These are phyloP conservation scores for Tagetes patula DNA, from an alignment of 129 eudicot genomes.

Conservation along the genomic window DNA sequence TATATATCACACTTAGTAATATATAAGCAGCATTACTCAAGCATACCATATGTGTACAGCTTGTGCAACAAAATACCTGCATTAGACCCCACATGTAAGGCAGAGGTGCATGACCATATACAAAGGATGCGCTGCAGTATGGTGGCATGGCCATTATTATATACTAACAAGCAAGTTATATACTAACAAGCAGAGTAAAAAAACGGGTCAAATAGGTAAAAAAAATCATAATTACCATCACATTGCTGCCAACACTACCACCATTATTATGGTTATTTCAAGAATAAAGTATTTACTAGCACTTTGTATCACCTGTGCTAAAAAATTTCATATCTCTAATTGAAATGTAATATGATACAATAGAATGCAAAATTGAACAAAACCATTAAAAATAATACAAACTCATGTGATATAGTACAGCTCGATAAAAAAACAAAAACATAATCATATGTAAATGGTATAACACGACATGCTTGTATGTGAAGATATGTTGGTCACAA, in stretches of 20 bases:
- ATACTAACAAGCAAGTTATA: constrained; percentile 64
- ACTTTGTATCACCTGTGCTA: constrained; percentile 2
- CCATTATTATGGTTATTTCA: background rate
- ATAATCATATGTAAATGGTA: background rate
- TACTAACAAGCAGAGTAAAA: background rate
- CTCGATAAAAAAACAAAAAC: background rate
- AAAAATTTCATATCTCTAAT: background rate
- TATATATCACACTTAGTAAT: too few species aligned
- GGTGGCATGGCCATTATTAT: constrained; percentile 79
- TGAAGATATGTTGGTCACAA: too few species aligned
- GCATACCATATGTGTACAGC: too few species aligned
- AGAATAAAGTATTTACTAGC: background rate
- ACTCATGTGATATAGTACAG: background rate
- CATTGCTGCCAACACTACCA: too few species aligned
- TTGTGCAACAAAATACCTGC: constrained; percentile 49
- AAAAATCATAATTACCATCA: background rate
- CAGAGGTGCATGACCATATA: constrained; percentile 69
- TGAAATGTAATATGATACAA: background rate
- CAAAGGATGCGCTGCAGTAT: constrained; percentile 64
- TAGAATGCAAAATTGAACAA: background rate
- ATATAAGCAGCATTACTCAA: too few species aligned
- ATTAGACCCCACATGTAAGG: constrained; percentile 97
- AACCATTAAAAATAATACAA: background rate
- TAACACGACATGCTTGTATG: background rate
- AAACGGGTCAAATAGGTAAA: background rate